Evolutionary conservation across 768 basidiomycete species (phyloP), one percentile per base, ranked within the genome.

Genomic region (Amanita inopinata): DNA sequence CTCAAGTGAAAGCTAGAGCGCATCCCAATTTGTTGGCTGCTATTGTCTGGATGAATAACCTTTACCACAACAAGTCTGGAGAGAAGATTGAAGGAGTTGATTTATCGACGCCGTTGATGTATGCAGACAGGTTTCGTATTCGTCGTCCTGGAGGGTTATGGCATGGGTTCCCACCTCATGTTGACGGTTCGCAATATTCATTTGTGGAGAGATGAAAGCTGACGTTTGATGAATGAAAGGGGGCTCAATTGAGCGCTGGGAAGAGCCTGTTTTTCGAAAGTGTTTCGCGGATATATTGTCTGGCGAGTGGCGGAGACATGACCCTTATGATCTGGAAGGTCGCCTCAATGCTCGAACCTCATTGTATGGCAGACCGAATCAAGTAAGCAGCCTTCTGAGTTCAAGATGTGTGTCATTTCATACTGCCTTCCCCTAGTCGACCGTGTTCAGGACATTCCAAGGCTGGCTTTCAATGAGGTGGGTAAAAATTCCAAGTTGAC

Each of bases 401-500:
- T 35, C 8, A 15, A 14, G 33, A 17, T 20, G 17, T 7, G n/a
- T 24, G 4, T 19, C 3, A 3, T 27, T n/a, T 28, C 4, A 10
- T 12, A 18, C 2, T 18, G 35, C 19, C 33, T 47, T 28, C 2
- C 46, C n/a, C n/a, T n/a, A 71, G 58, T 66, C 71, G 17, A 73
- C 57, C 43, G 65, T 75, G 5, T 75, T 78, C 53, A 63, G 74
- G 39, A 76, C 78, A 2, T 87, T 80, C 64, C 84, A 86, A 51
- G 83, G 83, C n/a, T 87, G 83, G 84, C 56, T 83, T 10, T 69
- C 81, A 1, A 65, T 82, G 66, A 79, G 76, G 78, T 81, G 33
- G 3, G 53, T 44, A n/a, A n/a, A n/a, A n/a, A n/a, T n/a, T n/a
- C n/a, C n/a, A n/a, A n/a, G n/a, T n/a, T n/a, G n/a, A n/a, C n/a